Evolutionary conservation across 2,329 filamentous ascomycete genomes (phyloP).

Genomic region (Claviceps pazoutovae): DNA sequence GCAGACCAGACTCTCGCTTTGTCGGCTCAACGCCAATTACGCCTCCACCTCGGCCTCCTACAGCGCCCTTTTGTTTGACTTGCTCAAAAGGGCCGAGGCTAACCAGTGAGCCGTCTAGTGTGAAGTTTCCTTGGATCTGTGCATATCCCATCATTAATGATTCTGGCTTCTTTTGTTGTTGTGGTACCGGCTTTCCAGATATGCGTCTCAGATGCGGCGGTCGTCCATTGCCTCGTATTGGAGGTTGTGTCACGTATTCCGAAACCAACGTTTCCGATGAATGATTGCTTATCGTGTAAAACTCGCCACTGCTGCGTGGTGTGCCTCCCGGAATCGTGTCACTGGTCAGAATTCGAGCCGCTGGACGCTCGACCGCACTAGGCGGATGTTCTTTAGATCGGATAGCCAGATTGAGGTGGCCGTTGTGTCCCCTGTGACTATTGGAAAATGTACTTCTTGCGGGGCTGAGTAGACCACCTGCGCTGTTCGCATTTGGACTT

Average conservation of each 20-base stretch:
- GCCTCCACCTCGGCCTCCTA: constrained; percentile 75
- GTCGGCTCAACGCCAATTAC: constrained; percentile 65
- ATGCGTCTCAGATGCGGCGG: constrained; percentile 33
- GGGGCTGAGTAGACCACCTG: constrained; percentile 29
- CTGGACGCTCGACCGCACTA: constrained; percentile 41
- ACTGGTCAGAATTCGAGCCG: constrained; percentile 59
- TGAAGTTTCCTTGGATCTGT: constrained; percentile 85
- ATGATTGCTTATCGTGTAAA: constrained; percentile 89
- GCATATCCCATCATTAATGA: constrained; percentile 96
- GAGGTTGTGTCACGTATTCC: constrained; percentile 56
- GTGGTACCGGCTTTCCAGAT: constrained; percentile 28
- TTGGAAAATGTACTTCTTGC: constrained; percentile 19
- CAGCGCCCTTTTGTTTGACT: constrained; percentile 85
- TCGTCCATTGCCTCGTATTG: constrained; percentile 19
- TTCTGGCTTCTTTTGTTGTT: constrained; percentile 46
- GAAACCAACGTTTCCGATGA: constrained; percentile 88
- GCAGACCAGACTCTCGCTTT: constrained; percentile 64
- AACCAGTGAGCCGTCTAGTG: constrained; percentile 78
- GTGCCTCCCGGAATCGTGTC: constrained; percentile 62
- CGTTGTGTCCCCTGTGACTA: constrained; percentile 4
- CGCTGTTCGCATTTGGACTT: constrained; percentile 15
- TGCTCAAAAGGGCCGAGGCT: constrained; percentile 86
- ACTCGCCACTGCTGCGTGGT: constrained; percentile 82
- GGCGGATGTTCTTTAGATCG: constrained; percentile 31
- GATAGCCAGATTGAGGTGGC: constrained; percentile 19